Conservation (phyloP, 1,284 basidiomycete species). For the Papiliotrema flavescens region DNA sequence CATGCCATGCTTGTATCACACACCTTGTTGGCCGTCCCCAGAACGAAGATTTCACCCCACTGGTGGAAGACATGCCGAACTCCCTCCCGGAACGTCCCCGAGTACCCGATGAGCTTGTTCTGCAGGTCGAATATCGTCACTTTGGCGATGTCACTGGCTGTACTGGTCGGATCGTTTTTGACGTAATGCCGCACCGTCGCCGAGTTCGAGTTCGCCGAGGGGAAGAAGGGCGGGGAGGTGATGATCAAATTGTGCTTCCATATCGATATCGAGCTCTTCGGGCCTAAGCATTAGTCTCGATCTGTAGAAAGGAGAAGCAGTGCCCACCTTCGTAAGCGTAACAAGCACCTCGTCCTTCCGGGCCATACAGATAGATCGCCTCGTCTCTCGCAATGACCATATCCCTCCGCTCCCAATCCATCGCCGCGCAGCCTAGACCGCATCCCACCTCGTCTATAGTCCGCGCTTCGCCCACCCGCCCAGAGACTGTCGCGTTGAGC, state of each 20-base stretch:
- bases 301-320: too few relatives aligned
- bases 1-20: neutral
- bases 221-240: slow-evolving; percentile 75
- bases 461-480: slow-evolving; percentile 64
- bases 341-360: slow-evolving; percentile 77
- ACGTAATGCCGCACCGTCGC: slow-evolving; percentile 73
- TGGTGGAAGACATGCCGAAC: slow-evolving; percentile 74
- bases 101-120: slow-evolving; percentile 86
- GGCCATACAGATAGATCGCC: slow-evolving; percentile 81
- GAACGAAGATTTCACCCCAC: slow-evolving; percentile 72
- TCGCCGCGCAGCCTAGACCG: slow-evolving; percentile 75
- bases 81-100: slow-evolving; percentile 71
- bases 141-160: slow-evolving; percentile 66
- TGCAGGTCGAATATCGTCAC: slow-evolving; percentile 88
- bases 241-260: slow-evolving; percentile 81
- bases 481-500: slow-evolving; percentile 61
- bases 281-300: slow-evolving; percentile 31
- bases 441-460: slow-evolving; percentile 81
- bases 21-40: slow-evolving; percentile 72
- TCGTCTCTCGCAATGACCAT: slow-evolving; percentile 88
- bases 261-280: slow-evolving; percentile 57
- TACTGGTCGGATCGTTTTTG: slow-evolving; percentile 49
- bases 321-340: slow-evolving; percentile 91
- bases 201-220: slow-evolving; percentile 62
- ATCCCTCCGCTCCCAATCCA: slow-evolving; percentile 66